Evolutionary conservation across 2,329 filamentous ascomycete genomes (phyloP).

Genomic region (Neofusicoccum kwambonambiense): DNA sequence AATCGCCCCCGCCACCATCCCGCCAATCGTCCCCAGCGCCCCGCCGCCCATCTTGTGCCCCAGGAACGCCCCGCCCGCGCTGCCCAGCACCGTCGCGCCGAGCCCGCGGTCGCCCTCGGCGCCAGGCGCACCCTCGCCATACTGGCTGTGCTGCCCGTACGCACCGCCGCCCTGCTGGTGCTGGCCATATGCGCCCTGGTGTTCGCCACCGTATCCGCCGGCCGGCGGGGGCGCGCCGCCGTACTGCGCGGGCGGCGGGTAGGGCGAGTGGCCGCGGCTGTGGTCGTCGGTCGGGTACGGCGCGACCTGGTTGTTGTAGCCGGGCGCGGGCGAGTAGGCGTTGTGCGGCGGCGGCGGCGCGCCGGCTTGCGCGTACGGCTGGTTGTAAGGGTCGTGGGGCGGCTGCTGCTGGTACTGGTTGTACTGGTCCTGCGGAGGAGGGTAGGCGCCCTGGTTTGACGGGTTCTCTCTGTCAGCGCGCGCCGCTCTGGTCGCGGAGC

Average conservation of each 20-base stretch:
- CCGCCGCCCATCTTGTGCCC: constrained; percentile 57
- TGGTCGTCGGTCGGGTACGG: constrained; percentile 8
- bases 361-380: not conserved
- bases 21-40: constrained; percentile 51
- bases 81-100: constrained; percentile 54
- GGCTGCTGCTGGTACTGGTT: not conserved
- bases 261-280: constrained; percentile 34
- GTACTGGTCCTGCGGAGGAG: constrained; percentile 34
- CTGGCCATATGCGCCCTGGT: constrained; percentile 21
- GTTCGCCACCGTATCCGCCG: not conserved
- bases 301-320: constrained; percentile 15
- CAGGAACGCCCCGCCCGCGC: constrained; percentile 55
- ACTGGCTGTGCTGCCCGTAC: constrained; percentile 29
- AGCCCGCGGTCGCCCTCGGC: constrained; percentile 55
- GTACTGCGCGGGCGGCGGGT: constrained; percentile 20
- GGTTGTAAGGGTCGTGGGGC: constrained; percentile 30
- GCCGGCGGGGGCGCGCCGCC: not conserved
- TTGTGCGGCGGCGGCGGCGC: constrained; percentile 19
- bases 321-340: constrained; percentile 9
- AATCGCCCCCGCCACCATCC: constrained; percentile 54
- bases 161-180: constrained; percentile 19
- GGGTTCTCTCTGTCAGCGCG: not conserved
- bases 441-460: constrained; percentile 28
- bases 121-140: constrained; percentile 22
- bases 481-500: not conserved